Evolutionary conservation across 495 filamentous ascomycete species (phyloP), one percentile per base, ranked within the genome.

Genomic region (Podospora pseudoanserina): DNA sequence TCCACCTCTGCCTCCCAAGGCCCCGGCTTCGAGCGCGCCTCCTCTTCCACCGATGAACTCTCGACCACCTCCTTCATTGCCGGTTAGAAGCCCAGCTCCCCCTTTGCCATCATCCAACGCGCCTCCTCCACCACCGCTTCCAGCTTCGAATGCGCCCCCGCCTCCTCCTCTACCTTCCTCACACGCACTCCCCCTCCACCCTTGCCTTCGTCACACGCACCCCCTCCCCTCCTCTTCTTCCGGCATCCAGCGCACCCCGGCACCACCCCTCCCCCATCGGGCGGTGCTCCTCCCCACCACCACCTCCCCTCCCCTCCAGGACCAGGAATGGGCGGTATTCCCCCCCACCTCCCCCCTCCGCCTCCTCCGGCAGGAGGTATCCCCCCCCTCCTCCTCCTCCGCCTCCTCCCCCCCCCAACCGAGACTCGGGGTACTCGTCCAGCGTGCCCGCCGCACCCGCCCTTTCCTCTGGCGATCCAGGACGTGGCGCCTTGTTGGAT

Each of bases 1-100:
- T 44, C 90, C 90, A 55, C 89, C 88, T 60, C 80, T 92, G 44
- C 91, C 91, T 60, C 91, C 91, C 23, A 94, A 92, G 78, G 82
- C 86, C 23, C 87, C 89, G 26, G 77, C 79, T 54, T 78, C 86
- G 58, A 80, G 73, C 67, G 84, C 87, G 62, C 88, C 88, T n/a
- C 87, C 87, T 55, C 84, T 87, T 39, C 87, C 88, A 16, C 85
- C 85, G 2, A 63, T 77, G 30, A 81, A 71, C 67, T 74, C 76
- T 68, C 78, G 77, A 6, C 77, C 77, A 66, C 79, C 82, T 54
- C 75, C 80, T n/a, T 76, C 83, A n/a, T 63, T 79, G 23, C 77
- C 77, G 27, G 65, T 71, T 34, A 75, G 75, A 67, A 73, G 76
- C 69, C 72, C 77, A 20, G 86, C 9, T 78, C 82, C 88, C 15